These are phyloP conservation scores for Phascolomyces articulosus DNA, from an alignment of 371 early-diverging fungal species.

Conservation along the genomic window DNA sequence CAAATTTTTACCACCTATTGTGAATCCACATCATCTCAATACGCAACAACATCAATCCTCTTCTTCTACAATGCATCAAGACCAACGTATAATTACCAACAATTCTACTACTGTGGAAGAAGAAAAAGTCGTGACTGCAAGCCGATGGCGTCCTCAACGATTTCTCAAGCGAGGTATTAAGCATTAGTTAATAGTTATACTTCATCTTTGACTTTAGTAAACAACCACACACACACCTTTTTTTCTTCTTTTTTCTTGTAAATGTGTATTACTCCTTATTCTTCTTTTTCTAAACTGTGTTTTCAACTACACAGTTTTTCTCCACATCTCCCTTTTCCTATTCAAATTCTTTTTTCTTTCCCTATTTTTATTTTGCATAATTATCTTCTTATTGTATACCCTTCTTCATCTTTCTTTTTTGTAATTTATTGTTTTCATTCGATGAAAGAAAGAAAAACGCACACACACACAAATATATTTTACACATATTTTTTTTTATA, in stretches of 20 bases:
- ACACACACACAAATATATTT: neutral
- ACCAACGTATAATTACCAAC: neutral
- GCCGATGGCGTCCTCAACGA: neutral
- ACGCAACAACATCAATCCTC: neutral
- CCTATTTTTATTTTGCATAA: neutral
- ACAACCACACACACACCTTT: no score
- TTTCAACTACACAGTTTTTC: neutral
- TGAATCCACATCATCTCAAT: neutral
- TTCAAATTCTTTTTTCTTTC: neutral
- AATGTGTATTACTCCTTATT: constrained; percentile 2
- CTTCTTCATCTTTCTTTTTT: neutral
- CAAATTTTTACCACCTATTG: constrained; percentile 4
- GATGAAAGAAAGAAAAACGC: neutral
- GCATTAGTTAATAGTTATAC: neutral
- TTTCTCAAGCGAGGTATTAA: neutral
- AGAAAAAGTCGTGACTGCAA: neutral
- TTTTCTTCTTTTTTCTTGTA: neutral
- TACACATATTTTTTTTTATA: neutral
- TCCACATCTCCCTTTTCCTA: neutral
- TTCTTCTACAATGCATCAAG: neutral
- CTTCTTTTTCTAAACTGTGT: neutral
- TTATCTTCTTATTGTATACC: neutral
- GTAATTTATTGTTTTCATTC: neutral
- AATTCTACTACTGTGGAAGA: neutral
- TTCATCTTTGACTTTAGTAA: no score